Evolutionary conservation across 1,139 yeast species (phyloP).

Genomic region (Protomyces inouyei): DNA sequence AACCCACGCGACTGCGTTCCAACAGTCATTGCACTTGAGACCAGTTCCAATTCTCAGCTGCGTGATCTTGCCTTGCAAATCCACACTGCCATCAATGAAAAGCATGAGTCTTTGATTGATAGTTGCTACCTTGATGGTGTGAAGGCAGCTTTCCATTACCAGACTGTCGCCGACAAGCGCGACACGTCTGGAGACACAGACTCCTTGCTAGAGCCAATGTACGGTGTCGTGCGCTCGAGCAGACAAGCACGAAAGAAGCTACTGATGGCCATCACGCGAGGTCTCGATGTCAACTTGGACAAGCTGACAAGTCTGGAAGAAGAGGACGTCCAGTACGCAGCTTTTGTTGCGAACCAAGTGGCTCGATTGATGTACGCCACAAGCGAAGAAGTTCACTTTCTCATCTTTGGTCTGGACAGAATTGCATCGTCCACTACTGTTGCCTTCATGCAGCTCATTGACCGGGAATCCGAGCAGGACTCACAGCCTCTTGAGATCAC

Average conservation of each 20-base stretch:
- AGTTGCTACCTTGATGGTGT: constrained; percentile 61
- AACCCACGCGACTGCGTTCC: constrained; percentile 67
- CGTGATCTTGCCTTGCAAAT: constrained; percentile 50
- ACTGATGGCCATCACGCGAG: constrained; percentile 40
- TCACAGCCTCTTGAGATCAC: background rate
- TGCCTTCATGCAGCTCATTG: constrained; percentile 38
- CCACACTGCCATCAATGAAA: constrained; percentile 55
- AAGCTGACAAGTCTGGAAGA: constrained; percentile 27
- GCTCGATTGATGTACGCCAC: constrained; percentile 42
- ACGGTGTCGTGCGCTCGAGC: constrained; percentile 46
- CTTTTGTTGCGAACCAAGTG: constrained; percentile 43
- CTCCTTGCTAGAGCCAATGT: constrained; percentile 37
- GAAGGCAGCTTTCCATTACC: constrained; percentile 50
- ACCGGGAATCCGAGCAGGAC: background rate
- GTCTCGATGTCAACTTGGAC: constrained; percentile 39
- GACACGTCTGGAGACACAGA: background rate
- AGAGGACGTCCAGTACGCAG: constrained; percentile 19
- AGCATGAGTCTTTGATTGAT: constrained; percentile 67
- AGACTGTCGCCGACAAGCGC: constrained; percentile 35
- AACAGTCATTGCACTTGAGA: constrained; percentile 63
- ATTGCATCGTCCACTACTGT: constrained; percentile 41
- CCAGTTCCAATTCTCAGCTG: constrained; percentile 49
- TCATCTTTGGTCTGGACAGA: constrained; percentile 37
- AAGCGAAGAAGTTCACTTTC: constrained; percentile 45
- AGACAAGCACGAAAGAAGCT: constrained; percentile 50